Conservation (phyloP, 371 early-diverging fungal genomes). For the Basidiobolus meristosporus region DNA sequence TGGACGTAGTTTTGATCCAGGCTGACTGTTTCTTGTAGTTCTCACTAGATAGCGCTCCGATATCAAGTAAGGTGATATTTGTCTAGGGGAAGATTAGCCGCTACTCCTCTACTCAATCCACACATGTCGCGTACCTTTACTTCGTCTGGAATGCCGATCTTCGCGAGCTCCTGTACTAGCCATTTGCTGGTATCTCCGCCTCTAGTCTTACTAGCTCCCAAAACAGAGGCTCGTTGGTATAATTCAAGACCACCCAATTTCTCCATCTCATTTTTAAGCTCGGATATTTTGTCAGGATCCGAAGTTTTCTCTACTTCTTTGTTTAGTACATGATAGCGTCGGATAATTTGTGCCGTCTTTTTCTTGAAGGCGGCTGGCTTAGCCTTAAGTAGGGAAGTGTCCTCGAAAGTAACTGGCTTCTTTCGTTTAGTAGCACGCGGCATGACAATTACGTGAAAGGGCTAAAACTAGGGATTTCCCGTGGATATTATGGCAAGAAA, state of each 20-base stretch:
- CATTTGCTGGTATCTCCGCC: slow-evolving; percentile 77
- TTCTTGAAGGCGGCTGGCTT: too few relatives aligned
- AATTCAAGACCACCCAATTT: slow-evolving; percentile 69
- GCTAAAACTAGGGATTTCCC: too few relatives aligned
- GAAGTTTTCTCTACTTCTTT: slow-evolving; percentile 25
- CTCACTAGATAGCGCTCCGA: slow-evolving; percentile 65
- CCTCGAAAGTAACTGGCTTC: too few relatives aligned
- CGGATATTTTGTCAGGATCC: slow-evolving; percentile 9
- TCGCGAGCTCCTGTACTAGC: slow-evolving; percentile 23
- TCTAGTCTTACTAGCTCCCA: slow-evolving; percentile 61
- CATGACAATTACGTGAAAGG: too few relatives aligned
- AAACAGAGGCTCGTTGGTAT: slow-evolving; percentile 66
- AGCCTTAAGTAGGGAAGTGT: too few relatives aligned
- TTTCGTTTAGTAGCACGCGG: too few relatives aligned
- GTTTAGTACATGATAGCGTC: slow-evolving; percentile 50
- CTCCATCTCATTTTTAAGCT: slow-evolving; percentile 42
- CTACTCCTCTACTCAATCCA: too few relatives aligned
- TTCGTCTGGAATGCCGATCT: too few relatives aligned
- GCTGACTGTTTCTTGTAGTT: slow-evolving; percentile 43
- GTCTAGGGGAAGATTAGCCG: too few relatives aligned
- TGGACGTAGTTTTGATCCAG: slow-evolving; percentile 50
- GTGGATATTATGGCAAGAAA: too few relatives aligned
- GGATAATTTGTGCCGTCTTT: slow-evolving; percentile 45
- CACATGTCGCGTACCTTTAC: too few relatives aligned
- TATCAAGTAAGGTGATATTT: slow-evolving; percentile 66